Percentiles rank a stretch among this genome's conserved stretches.
phyloP scores from a whole-genome alignment of 768 basidiomycete species.

The Peribolospora baueri region DNA sequence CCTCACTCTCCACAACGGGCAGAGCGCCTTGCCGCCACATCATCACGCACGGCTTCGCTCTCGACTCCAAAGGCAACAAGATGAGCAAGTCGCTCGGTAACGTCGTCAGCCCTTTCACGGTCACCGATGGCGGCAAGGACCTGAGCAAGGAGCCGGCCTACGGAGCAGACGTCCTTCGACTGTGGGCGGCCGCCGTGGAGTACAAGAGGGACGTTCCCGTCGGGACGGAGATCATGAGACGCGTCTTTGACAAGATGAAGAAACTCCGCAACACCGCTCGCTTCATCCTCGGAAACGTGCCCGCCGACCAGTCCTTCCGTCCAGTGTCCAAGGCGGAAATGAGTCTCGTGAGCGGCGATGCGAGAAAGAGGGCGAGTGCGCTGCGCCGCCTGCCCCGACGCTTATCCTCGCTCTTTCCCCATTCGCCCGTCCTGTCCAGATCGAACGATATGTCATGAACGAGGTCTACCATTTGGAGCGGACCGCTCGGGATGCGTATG shows the following conservation, averaged over 20 bases:
- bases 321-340: too few species aligned
- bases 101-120: conserved; percentile 54
- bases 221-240: conserved; percentile 47
- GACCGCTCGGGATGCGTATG: conserved; percentile 41
- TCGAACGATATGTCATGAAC: conserved; percentile 66
- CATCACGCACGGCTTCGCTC: conserved; percentile 90
- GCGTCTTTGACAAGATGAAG: conserved; percentile 47
- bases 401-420: not conserved
- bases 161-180: conserved; percentile 60
- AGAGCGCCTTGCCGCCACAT: conserved; percentile 47
- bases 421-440: conserved; percentile 23
- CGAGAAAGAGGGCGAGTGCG: not conserved
- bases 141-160: conserved; percentile 49
- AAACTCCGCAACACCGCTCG: conserved; percentile 68
- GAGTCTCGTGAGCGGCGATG: not conserved
- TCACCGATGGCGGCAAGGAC: conserved; percentile 56
- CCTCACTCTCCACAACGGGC: conserved; percentile 32
- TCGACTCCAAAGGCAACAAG: conserved; percentile 65
- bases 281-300: conserved; percentile 63
- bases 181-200: conserved; percentile 81
- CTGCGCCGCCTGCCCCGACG: not conserved
- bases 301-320: conserved; percentile 9
- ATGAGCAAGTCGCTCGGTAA: conserved; percentile 98
- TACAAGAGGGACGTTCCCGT: conserved; percentile 73
- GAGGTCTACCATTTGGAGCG: conserved; percentile 51